phyloP scores from a whole-genome alignment of 176 grass and related monocot genomes.

The Tillandsia fasciculata region DNA sequence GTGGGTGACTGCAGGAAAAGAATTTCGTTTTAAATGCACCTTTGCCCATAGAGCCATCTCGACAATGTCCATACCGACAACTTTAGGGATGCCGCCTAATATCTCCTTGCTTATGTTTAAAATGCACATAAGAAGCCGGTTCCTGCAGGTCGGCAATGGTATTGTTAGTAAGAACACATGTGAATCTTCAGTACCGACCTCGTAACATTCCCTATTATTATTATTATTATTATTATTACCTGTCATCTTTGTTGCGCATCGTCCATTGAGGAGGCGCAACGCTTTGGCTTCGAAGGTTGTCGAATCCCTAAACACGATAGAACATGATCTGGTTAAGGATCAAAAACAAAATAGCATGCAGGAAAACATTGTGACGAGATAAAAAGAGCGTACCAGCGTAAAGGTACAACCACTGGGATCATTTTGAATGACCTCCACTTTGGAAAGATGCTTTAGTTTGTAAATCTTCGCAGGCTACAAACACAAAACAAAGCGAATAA shows the following conservation, averaged over 20 bases:
- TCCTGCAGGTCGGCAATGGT: constrained; percentile 27
- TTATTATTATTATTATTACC: constrained; percentile 34
- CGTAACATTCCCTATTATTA: background rate
- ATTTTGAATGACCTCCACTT: constrained; percentile 67
- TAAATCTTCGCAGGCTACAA: constrained; percentile 73
- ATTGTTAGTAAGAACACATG: background rate
- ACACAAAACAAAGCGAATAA: constrained; percentile 11
- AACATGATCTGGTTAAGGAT: background rate
- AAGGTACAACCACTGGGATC: constrained; percentile 91
- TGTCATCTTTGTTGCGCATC: constrained; percentile 93
- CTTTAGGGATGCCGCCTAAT: constrained; percentile 69
- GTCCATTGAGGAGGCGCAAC: constrained; percentile 86
- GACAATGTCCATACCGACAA: constrained; percentile 73
- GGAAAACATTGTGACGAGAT: background rate
- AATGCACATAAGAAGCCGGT: constrained; percentile 65
- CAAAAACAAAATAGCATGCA: background rate
- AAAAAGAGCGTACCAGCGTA: constrained; percentile 41
- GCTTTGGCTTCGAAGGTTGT: constrained; percentile 82
- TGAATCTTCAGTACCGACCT: background rate
- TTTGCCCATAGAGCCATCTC: constrained; percentile 99
- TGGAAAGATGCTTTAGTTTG: constrained; percentile 96
- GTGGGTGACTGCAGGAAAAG: background rate
- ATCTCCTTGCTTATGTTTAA: constrained; percentile 82
- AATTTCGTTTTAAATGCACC: constrained; percentile 24
- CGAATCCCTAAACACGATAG: constrained; percentile 45